Conservation (phyloP, 2,329 filamentous ascomycete species). For the Arthroderma uncinatum region DNA sequence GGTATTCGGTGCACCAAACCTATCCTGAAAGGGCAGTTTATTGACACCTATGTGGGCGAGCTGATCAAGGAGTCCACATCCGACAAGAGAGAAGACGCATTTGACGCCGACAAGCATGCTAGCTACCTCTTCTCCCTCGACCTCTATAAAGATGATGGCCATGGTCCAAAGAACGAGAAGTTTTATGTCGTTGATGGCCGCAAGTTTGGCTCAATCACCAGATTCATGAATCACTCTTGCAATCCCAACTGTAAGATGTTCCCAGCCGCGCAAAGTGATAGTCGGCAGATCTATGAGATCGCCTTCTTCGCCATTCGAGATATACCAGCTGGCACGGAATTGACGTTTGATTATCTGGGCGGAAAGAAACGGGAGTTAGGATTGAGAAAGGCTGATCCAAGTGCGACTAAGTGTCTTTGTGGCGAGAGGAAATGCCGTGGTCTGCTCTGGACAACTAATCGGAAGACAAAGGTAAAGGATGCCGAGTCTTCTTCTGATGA, state of each 20-base stretch:
- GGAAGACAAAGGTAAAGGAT: background rate
- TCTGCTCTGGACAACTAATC: conserved; percentile 29
- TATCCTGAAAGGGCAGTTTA: conserved; percentile 35
- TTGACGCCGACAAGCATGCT: conserved; percentile 19
- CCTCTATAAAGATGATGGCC: conserved; percentile 17
- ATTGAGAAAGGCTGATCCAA: conserved; percentile 23
- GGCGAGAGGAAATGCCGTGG: conserved; percentile 35
- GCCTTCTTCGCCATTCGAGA: conserved; percentile 38
- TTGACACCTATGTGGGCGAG: conserved; percentile 37
- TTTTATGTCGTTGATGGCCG: conserved; percentile 36
- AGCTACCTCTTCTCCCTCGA: conserved; percentile 37
- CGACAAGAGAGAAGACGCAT: conserved; percentile 28
- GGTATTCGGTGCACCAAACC: conserved; percentile 29
- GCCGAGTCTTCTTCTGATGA: background rate
- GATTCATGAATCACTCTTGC: conserved; percentile 41
- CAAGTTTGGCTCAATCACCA: conserved; percentile 32
- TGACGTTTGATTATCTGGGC: conserved; percentile 38
- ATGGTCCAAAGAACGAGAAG: conserved; percentile 13
- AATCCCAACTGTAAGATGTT: conserved; percentile 38
- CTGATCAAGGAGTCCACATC: conserved; percentile 30
- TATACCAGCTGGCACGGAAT: conserved; percentile 33
- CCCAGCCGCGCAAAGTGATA: conserved; percentile 31
- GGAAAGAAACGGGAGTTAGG: conserved; percentile 15
- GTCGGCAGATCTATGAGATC: conserved; percentile 34
- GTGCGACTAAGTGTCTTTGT: conserved; percentile 34